A percentile compares a stretch with the other conserved stretches of the same genome.
Conservation (phyloP, 2,329 filamentous ascomycete species). For the Trichoderma atrobrunneum region DNA sequence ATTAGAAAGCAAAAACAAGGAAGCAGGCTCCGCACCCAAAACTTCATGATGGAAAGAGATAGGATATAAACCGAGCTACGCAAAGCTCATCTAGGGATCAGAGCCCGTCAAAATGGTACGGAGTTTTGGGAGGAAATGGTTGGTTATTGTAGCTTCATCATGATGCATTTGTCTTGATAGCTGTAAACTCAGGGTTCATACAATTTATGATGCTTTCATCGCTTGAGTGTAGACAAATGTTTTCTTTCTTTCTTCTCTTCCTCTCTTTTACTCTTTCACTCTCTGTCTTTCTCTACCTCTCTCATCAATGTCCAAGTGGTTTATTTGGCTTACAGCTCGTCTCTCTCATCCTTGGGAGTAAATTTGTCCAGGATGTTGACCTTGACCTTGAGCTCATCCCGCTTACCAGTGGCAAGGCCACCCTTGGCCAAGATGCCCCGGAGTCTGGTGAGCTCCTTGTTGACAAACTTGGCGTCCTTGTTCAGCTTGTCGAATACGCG, state of each 20-base stretch:
- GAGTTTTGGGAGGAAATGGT: neutral
- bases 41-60: neutral
- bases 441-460: constrained; percentile 82
- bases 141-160: neutral
- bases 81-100: neutral
- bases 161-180: constrained; percentile 10
- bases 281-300: neutral
- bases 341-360: constrained; percentile 61
- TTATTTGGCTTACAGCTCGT: constrained; percentile 31
- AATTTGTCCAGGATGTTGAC: constrained; percentile 87
- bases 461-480: constrained; percentile 72
- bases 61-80: neutral
- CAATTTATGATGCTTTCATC: constrained; percentile 12
- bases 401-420: constrained; percentile 77
- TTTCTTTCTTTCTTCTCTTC: neutral
- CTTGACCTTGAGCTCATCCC: constrained; percentile 82
- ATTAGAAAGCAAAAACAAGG: constrained; percentile 52
- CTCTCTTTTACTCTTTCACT: neutral
- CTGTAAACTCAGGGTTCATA: constrained; percentile 4
- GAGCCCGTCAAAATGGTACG: neutral
- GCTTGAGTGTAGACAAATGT: constrained; percentile 1
- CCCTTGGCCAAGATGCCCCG: constrained; percentile 82
- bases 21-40: constrained; percentile 29
- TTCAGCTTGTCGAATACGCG: constrained; percentile 83
- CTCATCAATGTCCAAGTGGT: neutral